Percentiles rank a stretch among this genome's conserved stretches.
Evolutionary conservation across 106 monocot species (phyloP).

Genomic region (Vanilla planifolia): DNA sequence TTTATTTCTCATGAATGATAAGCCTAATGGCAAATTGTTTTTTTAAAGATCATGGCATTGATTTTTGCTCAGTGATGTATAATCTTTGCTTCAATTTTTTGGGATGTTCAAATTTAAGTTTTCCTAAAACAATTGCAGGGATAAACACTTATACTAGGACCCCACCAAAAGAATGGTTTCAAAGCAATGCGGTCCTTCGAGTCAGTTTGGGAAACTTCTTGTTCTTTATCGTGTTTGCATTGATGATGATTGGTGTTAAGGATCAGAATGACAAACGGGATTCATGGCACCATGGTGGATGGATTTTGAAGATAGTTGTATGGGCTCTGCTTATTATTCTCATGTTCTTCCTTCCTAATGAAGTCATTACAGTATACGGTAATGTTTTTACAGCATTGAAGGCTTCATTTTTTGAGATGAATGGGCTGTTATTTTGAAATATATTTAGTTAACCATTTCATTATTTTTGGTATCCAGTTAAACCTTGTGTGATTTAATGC

Average conservation of each 20-base stretch:
- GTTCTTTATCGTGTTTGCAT: constrained; percentile 70
- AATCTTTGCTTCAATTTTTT: not conserved
- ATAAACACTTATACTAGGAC: constrained; percentile 69
- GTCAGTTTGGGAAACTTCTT: constrained; percentile 95
- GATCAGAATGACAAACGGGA: constrained; percentile 84
- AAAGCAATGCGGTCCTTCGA: constrained; percentile 74
- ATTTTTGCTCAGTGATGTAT: not conserved
- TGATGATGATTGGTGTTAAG: constrained; percentile 91
- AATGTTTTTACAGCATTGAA: constrained; percentile 13
- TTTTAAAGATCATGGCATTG: not conserved
- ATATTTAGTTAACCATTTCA: not conserved
- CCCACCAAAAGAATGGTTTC: constrained; percentile 93
- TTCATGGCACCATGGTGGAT: constrained; percentile 96
- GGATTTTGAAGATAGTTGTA: constrained; percentile 60
- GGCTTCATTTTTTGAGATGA: not conserved
- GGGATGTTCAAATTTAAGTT: not conserved
- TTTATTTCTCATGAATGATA: no score
- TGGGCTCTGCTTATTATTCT: constrained; percentile 71
- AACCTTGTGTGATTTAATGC: no score
- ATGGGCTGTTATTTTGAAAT: not conserved
- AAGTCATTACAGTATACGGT: constrained; percentile 75
- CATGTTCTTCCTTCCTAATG: constrained; percentile 89
- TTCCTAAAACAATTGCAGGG: constrained; percentile 41
- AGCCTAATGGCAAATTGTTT: no score
- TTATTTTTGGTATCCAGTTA: not conserved